Base-by-base conservation (phyloP, 129 eudicot species). In the Sambucus nigra region DNA sequence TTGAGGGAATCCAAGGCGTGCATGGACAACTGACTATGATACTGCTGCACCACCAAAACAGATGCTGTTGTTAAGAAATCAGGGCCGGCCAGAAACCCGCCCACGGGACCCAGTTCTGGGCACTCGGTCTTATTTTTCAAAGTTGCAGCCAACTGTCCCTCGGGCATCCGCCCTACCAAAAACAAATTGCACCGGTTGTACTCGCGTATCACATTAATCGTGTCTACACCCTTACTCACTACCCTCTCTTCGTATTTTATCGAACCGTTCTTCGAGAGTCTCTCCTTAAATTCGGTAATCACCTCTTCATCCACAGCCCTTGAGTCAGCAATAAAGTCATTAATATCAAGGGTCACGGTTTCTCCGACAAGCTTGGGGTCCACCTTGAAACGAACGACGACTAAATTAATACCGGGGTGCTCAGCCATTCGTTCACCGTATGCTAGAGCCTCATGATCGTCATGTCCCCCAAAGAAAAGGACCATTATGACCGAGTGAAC, bases 381-480 rank as follows among this genome's bases (percentile, higher is more conserved):
- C 14, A 80, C 61, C 15, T 71, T 8, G 63, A 91, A 72, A 7
- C 88, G 77, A 14, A 86, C 78, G 17, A 77, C 94, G 0, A 66
- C 71, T 21, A 91, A 53, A 31, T 44, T 82, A 42, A 91, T 80
- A 18, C 99, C 99, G 0, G 99, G 94, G 70, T 91, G 99, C 73
- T 91, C 95, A 0, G 95, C 92, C 99, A 91, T 91, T 9, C 92
- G 86, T 3, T 58, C 71, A 17, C 89, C 99, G 2, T 79, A 82
- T 0, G 95, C 80, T 39, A 91, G 60, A 5, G 99, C 99, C 52
- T 91, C 99, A 2, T 81, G 95, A 33, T 91, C 99, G 50, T 91
- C 99, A 11, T 63, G 91, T 26, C 99, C 99, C 0, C 99, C 99
- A 21, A 91, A 82, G 87, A 91, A 86, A 12, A 86, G 35, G 27